Conservation (phyloP, 805 yeast genomes). For the Kodamaea jinghongensis region DNA sequence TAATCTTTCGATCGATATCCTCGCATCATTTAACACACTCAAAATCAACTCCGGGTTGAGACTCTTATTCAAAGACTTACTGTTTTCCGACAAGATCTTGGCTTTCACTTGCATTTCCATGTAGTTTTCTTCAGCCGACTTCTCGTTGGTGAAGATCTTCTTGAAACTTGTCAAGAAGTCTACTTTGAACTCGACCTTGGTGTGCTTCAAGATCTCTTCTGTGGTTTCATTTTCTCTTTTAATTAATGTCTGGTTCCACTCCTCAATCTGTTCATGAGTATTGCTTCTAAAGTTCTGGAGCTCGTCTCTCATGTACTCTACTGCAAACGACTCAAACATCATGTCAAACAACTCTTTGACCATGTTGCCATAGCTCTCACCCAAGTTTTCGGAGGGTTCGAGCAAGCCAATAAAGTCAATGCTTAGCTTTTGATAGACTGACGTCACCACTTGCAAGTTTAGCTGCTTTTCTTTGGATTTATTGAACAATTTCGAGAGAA, state of each 20-base stretch:
- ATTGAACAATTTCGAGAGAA: constrained; percentile 26
- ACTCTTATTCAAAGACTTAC: constrained; percentile 71
- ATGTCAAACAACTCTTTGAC: constrained; percentile 39
- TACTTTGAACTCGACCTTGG: constrained; percentile 40
- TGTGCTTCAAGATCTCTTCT: constrained; percentile 46
- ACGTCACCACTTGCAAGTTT: constrained; percentile 40
- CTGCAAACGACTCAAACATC: constrained; percentile 38
- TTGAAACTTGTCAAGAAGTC: constrained; percentile 25
- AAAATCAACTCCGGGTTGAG: constrained; percentile 81
- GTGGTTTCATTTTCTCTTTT: constrained; percentile 50
- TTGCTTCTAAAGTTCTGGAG: constrained; percentile 23
- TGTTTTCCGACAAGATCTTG: constrained; percentile 69
- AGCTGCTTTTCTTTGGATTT: constrained; percentile 24
- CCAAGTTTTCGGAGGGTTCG: constrained; percentile 33
- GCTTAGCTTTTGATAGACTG: constrained; percentile 31
- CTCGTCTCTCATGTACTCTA: constrained; percentile 41
- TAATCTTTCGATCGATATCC: constrained; percentile 59
- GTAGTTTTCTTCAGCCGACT: constrained; percentile 25
- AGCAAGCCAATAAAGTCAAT: constrained; percentile 25
- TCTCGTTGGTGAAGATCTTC: constrained; percentile 22
- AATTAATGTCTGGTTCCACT: constrained; percentile 36
- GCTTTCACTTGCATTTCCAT: constrained; percentile 79
- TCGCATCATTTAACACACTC: constrained; percentile 66
- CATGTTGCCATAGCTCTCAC: constrained; percentile 30
- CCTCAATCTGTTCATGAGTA: constrained; percentile 23